Base-by-base conservation (phyloP, 306 rosid genomes). In the Hippophae gyantsensis region DNA sequence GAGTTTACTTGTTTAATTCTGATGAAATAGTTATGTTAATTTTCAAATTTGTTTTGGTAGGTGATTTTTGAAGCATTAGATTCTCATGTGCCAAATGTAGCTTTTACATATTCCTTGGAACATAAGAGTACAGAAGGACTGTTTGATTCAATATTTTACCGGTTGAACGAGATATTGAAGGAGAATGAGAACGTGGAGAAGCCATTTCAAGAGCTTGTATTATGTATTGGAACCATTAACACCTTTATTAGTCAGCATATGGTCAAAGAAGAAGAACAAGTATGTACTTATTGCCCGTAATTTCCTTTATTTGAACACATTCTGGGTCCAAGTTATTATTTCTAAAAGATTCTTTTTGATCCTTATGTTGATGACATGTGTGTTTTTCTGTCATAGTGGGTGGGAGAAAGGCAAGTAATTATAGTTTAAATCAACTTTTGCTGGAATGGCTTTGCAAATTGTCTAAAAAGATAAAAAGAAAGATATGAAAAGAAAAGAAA, bases 191-290 rank as follows among this genome's bases (percentile, higher is more conserved):
- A 74, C 62, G 65, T 78, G 65, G 56, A 77, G 55, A 73, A 74
- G 69, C 74, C 79, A 65, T 83, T 79, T 72, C 89, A 84, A 66
- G 89, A 87, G 69, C 95, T 92, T 56, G 73, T 87, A 51, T 66
- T 63, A 68, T 76, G 86, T 64, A 76, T 87, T 48, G 86, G 87
- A 63, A 80, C 84, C 57, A 72, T 85, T 49, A 82, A 85, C 66
- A 59, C 78, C 53, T 80, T 77, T 57, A 64, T 70, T 55, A 79
- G 61, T 78, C 89, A 80, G 56, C 93, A 87, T 72, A 87, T 92
- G 96, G 69, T 76, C 53, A 92, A 92, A 76, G 98, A 87, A 81
- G 98, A 92, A 88, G 67, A 87, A 63, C 98, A 92, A 89, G 98
- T 76, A 32, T 32, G 38, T 32, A 32, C 38, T 32, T 4, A 32